Evolutionary conservation across 129 eudicot genomes (phyloP).

Genomic region (Arctium lappa): DNA sequence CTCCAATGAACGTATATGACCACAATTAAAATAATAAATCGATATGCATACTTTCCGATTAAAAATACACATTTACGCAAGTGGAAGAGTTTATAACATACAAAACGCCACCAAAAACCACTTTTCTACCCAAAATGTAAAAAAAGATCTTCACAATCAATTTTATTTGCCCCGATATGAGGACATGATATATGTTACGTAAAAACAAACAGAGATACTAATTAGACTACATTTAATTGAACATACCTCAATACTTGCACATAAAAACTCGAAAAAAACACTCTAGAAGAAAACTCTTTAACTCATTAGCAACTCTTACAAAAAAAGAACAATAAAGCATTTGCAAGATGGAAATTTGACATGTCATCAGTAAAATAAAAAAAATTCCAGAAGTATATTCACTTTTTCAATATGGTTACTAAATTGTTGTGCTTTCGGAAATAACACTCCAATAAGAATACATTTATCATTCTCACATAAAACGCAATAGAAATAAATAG

Average conservation of each 20-base stretch:
- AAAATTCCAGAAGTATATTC: too few relatives aligned
- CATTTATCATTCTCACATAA: neutral
- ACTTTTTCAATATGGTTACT: too few relatives aligned
- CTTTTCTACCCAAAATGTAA: neutral
- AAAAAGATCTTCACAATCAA: constrained; percentile 69
- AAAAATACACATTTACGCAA: neutral
- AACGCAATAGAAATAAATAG: neutral
- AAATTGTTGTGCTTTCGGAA: too few relatives aligned
- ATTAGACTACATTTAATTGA: neutral
- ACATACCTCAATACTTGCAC: neutral
- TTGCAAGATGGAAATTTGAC: neutral
- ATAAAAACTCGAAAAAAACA: neutral
- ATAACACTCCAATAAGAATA: too few relatives aligned
- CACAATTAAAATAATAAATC: neutral
- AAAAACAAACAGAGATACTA: neutral
- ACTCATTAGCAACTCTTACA: too few relatives aligned
- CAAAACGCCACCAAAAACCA: neutral
- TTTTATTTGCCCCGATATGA: constrained; percentile 64
- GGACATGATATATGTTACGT: constrained; percentile 73
- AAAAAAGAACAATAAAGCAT: too few relatives aligned
- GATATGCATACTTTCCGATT: neutral
- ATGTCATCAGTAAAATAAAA: neutral
- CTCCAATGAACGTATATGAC: constrained; percentile 78
- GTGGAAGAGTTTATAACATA: neutral
- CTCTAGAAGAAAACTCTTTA: neutral